These are phyloP conservation scores for Aureobasidium musti DNA, from an alignment of 2,329 filamentous ascomycete species.

Conservation along the genomic window DNA sequence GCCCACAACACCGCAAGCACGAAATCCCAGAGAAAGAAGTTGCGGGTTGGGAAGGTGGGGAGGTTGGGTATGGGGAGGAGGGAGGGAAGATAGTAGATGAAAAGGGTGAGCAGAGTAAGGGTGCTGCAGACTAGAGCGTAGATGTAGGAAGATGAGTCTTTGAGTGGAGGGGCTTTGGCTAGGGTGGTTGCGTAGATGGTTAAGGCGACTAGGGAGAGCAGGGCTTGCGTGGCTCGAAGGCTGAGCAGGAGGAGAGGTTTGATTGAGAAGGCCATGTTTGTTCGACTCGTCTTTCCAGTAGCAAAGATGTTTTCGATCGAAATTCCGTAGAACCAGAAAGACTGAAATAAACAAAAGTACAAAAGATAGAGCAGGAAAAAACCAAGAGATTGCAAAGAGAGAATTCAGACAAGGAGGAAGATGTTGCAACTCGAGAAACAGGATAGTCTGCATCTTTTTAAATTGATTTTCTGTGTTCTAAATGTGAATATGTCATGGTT, in stretches of 20 bases:
- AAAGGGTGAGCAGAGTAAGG: background rate
- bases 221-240: background rate
- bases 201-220: background rate
- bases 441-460: too few relatives aligned
- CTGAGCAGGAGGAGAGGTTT: background rate
- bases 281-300: too few relatives aligned
- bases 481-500: too few relatives aligned
- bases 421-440: too few relatives aligned
- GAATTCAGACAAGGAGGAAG: too few relatives aligned
- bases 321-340: too few relatives aligned
- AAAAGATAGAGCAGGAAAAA: too few relatives aligned
- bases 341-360: too few relatives aligned
- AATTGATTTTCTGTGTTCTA: too few relatives aligned
- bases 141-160: background rate
- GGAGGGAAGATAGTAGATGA: background rate
- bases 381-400: too few relatives aligned
- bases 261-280: background rate
- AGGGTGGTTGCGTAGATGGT: background rate
- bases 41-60: background rate
- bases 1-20: background rate
- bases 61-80: too few relatives aligned
- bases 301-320: too few relatives aligned
- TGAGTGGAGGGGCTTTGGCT: background rate
- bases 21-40: background rate
- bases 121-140: background rate